These are phyloP conservation scores for Fomitopsis schrenkii DNA, from an alignment of 1,284 basidiomycete genomes.

Conservation along the genomic window DNA sequence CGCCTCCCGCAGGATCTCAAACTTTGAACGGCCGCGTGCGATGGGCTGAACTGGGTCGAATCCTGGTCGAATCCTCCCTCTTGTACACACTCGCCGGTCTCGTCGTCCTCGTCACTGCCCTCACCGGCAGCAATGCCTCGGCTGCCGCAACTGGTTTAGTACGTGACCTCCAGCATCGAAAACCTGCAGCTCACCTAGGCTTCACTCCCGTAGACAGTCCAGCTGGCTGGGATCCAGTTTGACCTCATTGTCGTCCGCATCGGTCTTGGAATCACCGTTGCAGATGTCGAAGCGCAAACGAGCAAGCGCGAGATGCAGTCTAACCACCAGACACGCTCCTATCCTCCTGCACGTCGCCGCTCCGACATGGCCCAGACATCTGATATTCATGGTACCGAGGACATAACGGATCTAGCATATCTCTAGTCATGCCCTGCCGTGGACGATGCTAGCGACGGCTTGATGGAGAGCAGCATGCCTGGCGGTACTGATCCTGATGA, in stretches of 20 bases:
- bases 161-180: not conserved
- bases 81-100: constrained; percentile 33
- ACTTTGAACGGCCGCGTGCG: not conserved
- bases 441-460: no score
- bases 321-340: not conserved
- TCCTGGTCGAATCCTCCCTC: constrained; percentile 36
- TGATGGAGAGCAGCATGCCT: no score
- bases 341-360: no score
- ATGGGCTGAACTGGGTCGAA: constrained; percentile 14
- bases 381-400: no score
- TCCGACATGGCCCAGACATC: no score
- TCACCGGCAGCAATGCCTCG: constrained; percentile 30
- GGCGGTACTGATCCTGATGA: no score
- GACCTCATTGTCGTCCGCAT: constrained; percentile 31
- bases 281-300: not conserved
- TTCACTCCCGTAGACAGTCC: not conserved
- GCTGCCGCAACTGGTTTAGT: constrained; percentile 17
- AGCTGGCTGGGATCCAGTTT: constrained; percentile 32
- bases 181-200: not conserved
- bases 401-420: no score
- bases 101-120: constrained; percentile 30
- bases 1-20: not conserved
- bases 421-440: no score
- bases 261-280: not conserved
- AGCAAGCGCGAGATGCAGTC: not conserved